Evolutionary conservation across 2,329 filamentous ascomycete genomes (phyloP), one percentile per base, ranked within the genome.

Genomic region (Immersiporthe knoxdaviesiana): DNA sequence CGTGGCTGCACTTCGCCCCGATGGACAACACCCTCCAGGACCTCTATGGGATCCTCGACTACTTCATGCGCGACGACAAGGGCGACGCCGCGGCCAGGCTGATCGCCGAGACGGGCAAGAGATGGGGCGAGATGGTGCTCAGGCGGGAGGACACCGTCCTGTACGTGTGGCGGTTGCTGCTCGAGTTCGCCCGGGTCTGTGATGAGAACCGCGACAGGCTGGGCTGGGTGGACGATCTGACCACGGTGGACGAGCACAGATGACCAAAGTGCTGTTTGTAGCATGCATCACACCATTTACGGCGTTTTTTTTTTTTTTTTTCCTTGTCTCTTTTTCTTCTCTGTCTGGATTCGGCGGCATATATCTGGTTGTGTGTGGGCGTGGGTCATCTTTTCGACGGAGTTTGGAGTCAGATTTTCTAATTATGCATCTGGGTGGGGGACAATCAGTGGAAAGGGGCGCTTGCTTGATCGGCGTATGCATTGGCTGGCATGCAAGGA

Each of bases 1-100:
- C 90, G 0, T 94, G 91, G 91, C 81, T 86, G 72, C 91, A 94
- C 78, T 93, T 91, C 74, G 87, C 90, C 1, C 91, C 91, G 1
- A 84, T 93, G 74, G 89, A 92, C 76, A 91, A 91, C 74, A 86
- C 86, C 1, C 91, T 88, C 70, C 81, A 86, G 65, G 91, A 93
- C 61, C 76, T 92, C 12, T 92, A 91, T 73, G 84, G 85, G 12
- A 82, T 90, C 12, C 79, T 92, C 74, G 86, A 89, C 63, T 92
- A 88, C 77, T 91, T 92, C 70, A 80, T 88, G n/a, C 84, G 86
- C 58, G 81, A 84, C 54, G 73, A 74, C 24, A 76, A 77, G 6
- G 82, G 83, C 65, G 88, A 91, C 73, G 79, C 80, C 1, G 83
- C 84, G n/a, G 91, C 89, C 0, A 79, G 82, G 71, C 82, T 80